These are phyloP conservation scores for Aurinia saxatilis DNA, from an alignment of 345 rosid species.

Conservation along the genomic window DNA sequence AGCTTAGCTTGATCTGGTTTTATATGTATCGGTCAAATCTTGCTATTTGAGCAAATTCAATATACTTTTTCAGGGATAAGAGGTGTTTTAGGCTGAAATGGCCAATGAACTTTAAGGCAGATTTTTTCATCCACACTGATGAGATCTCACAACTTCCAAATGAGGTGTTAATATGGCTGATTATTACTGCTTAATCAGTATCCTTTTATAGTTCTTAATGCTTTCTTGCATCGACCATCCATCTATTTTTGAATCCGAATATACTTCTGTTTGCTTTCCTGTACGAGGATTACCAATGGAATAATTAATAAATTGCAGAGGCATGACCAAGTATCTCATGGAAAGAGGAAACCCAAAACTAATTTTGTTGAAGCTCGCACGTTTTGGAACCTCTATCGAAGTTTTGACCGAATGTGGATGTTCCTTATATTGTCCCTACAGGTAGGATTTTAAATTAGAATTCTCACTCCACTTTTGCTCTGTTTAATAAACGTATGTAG, in stretches of 20 bases:
- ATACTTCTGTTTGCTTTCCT: not conserved
- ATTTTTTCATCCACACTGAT: conserved; percentile 64
- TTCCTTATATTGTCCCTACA: conserved; percentile 80
- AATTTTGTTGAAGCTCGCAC: conserved; percentile 98
- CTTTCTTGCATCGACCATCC: not conserved
- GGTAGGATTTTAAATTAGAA: conserved; percentile 35
- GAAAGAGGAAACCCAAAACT: conserved; percentile 78
- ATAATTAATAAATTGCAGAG: conserved; percentile 38
- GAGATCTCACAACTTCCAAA: conserved; percentile 22
- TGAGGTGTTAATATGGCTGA: conserved; percentile 31
- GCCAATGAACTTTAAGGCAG: conserved; percentile 63
- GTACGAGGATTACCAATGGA: not conserved
- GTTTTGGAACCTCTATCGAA: conserved; percentile 87
- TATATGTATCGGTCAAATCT: not conserved
- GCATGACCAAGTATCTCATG: conserved; percentile 34
- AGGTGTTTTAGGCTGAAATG: conserved; percentile 62
- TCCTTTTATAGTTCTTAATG: not conserved
- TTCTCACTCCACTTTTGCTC: conserved; percentile 8
- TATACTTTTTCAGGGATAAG: conserved; percentile 46
- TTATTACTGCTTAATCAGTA: not conserved
- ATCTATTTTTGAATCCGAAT: not conserved
- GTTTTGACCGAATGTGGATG: conserved; percentile 99
- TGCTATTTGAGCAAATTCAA: conserved; percentile 9
- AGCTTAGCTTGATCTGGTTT: conserved; percentile 9
- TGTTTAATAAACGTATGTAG: conserved; percentile 3